Evolutionary conservation across 805 yeast species (phyloP).

Genomic region (Hanseniaspora valbyensis): DNA sequence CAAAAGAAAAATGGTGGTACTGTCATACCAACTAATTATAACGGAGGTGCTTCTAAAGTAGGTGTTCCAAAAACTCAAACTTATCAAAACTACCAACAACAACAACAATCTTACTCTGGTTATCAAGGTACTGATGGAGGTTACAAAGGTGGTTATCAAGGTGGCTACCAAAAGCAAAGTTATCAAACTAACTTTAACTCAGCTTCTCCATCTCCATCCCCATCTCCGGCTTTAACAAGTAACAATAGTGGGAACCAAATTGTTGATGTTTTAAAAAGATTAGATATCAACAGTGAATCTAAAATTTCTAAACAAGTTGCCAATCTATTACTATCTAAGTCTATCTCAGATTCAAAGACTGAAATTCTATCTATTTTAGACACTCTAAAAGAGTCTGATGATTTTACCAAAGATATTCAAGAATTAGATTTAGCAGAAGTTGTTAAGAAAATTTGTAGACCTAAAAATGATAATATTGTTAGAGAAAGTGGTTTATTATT

Average conservation of each 20-base stretch:
- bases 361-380: conserved; percentile 7
- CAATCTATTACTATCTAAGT: conserved; percentile 10
- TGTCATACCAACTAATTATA: neutral
- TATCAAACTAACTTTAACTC: neutral
- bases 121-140: conserved; percentile 4
- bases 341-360: conserved; percentile 26
- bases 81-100: conserved; percentile 6
- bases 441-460: conserved; percentile 53
- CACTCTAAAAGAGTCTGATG: conserved; percentile 18
- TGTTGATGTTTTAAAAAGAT: conserved; percentile 1
- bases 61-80: conserved; percentile 14
- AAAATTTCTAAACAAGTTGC: conserved; percentile 6
- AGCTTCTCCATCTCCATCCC: conserved; percentile 29
- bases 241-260: neutral
- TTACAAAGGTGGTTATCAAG: conserved; percentile 12
- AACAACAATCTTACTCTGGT: conserved; percentile 2
- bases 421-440: conserved; percentile 60
- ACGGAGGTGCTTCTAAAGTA: conserved; percentile 15
- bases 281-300: conserved; percentile 1
- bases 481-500: conserved; percentile 69
- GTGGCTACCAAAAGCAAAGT: conserved; percentile 7
- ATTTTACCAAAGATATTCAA: conserved; percentile 30
- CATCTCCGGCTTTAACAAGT: conserved; percentile 22
- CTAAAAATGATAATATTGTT: conserved; percentile 60
- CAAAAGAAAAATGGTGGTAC: conserved; percentile 7